Evolutionary conservation across 176 grass and related monocot species (phyloP).

Genomic region (Aegilops speltoides): DNA sequence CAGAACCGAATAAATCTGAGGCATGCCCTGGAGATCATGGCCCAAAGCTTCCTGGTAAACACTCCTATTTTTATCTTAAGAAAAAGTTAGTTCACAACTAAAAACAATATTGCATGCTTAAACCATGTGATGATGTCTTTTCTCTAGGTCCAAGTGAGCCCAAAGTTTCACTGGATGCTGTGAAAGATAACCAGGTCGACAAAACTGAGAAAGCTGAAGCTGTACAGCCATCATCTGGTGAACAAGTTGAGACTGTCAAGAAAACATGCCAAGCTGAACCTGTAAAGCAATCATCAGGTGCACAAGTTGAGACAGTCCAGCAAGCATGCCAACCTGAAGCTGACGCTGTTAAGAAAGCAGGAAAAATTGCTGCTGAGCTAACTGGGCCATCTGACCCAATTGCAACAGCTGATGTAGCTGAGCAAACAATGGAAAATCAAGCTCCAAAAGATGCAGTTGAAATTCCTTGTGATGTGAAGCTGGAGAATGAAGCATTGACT

Average conservation of each 20-base stretch:
- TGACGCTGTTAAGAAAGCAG: conserved; percentile 23
- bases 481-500: conserved; percentile 9
- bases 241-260: conserved; percentile 16
- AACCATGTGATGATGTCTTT: conserved; percentile 23
- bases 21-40: conserved; percentile 23
- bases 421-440: conserved; percentile 23
- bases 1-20: conserved; percentile 42
- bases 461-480: not conserved
- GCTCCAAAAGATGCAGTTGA: conserved; percentile 19
- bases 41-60: conserved; percentile 38
- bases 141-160: conserved; percentile 32
- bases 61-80: conserved; percentile 6
- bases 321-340: conserved; percentile 23
- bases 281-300: conserved; percentile 17
- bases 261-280: conserved; percentile 30
- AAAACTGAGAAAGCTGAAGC: conserved; percentile 31
- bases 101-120: conserved; percentile 22
- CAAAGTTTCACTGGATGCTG: conserved; percentile 6
- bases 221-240: not conserved
- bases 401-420: conserved; percentile 4
- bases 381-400: not conserved
- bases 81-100: not conserved
- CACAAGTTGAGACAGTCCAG: conserved; percentile 15
- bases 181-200: conserved; percentile 28
- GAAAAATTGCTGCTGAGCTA: conserved; percentile 15